Percentiles rank a stretch among this genome's conserved stretches.
phyloP scores from a whole-genome alignment of 2,329 filamentous ascomycete genomes.

The Paecilomyces formosus region DNA sequence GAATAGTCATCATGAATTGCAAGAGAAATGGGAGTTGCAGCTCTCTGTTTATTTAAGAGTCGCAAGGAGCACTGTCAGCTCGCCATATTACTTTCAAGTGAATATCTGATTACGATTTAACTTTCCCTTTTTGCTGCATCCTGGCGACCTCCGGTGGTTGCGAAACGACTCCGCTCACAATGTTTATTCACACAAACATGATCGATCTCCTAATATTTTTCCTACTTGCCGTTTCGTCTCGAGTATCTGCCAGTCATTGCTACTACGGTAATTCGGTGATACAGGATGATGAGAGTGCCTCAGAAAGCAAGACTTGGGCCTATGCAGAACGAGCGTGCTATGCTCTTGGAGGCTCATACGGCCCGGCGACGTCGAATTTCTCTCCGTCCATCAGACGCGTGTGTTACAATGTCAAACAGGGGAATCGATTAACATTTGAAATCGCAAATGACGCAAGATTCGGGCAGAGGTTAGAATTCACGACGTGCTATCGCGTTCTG shows the following conservation, averaged over 20 bases:
- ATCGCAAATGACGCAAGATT: background rate
- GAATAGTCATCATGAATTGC: background rate
- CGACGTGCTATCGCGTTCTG: background rate
- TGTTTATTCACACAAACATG: background rate
- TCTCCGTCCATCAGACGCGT: background rate
- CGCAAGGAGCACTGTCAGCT: background rate
- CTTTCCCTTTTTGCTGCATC: background rate
- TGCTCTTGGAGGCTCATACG: background rate
- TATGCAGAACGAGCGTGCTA: background rate
- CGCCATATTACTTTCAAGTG: background rate
- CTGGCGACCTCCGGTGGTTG: background rate
- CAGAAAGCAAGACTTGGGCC: background rate
- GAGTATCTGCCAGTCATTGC: background rate
- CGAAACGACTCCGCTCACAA: background rate
- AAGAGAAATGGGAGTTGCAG: background rate
- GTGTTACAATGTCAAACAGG: background rate
- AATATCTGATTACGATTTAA: background rate
- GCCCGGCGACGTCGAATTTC: background rate
- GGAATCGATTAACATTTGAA: background rate
- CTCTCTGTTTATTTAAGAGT: background rate
- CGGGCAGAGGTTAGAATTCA: background rate
- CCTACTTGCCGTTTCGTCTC: background rate
- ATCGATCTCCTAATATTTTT: background rate
- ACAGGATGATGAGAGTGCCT: background rate
- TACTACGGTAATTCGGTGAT: background rate